Evolutionary conservation across 805 yeast species (phyloP), one percentile per base, ranked within the genome.

Genomic region (Teunomyces pallodes): DNA sequence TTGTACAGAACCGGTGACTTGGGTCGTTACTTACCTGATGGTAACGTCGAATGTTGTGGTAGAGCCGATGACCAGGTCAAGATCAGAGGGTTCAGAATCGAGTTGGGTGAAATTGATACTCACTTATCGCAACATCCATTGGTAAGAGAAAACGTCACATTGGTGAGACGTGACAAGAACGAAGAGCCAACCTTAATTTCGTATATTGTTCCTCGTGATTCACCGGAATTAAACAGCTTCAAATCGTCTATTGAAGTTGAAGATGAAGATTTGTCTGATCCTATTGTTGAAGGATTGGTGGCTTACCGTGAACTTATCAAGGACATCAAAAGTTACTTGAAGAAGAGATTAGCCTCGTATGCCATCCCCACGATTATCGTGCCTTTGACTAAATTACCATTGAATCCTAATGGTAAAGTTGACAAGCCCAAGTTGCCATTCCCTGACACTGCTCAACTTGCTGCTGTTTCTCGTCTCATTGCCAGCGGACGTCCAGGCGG

Each of bases 61-160:
- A 83, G 99, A 66, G 99, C 99, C 26, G 99, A 94, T 71, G 98
- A 92, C 65, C 99, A 94, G 69, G 97, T 94, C 52, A 94, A 94
- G 69, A 94, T 94, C 56, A 84, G 99, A 73, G 99, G 99, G 1
- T 95, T 94, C 82, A 83, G 99, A 71, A 95, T 94, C 54, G 99
- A 94, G 71, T 77, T 94, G 47, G 99, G 99, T 51, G 99, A 94
- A 70, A 95, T 94, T 63, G 98, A 94, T 67, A 94, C 99, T 12
- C 96, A 94, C 64, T 81, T 94, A 52, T 90, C 97, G 10, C 96
- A 90, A 66, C 97, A 91, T 72, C 87, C 94, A 2, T 72, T 83
- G 53, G 96, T 94, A 43, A 83, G 98, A 65, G 97, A 94, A 68
- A 94, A 94, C 62, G 76, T 90, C 45, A 94, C 99, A 1, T 74